Evolutionary conservation across 1,284 basidiomycete genomes (phyloP).

Genomic region (Crepidotus sp.): DNA sequence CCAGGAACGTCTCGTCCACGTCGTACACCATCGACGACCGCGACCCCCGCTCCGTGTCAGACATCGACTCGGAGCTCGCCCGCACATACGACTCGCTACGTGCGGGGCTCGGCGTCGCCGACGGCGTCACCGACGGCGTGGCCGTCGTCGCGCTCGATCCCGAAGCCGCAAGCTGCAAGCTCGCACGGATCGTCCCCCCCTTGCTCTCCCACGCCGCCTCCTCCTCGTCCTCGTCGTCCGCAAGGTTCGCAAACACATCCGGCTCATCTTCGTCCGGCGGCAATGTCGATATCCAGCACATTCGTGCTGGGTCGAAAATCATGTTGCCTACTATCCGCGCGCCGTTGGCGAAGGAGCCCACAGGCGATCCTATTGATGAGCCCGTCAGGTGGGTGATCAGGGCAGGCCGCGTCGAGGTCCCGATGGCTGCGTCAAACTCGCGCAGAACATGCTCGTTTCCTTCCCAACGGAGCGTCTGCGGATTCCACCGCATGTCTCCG

Average conservation of each 20-base stretch:
- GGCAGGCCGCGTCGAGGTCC: constrained; percentile 85
- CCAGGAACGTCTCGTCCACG: constrained; percentile 63
- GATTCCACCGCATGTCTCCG: constrained; percentile 97
- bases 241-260: constrained; percentile 84
- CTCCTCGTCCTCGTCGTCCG: constrained; percentile 74
- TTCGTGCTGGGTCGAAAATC: constrained; percentile 88
- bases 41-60: constrained; percentile 68
- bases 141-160: constrained; percentile 26
- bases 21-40: constrained; percentile 66
- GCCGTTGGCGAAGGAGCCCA: constrained; percentile 66
- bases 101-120: constrained; percentile 48
- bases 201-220: constrained; percentile 52
- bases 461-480: constrained; percentile 83
- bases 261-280: constrained; percentile 87
- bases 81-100: constrained; percentile 38
- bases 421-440: constrained; percentile 80
- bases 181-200: constrained; percentile 70
- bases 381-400: constrained; percentile 88
- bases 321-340: constrained; percentile 91
- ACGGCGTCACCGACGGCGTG: constrained; percentile 24
- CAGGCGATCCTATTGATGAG: constrained; percentile 70
- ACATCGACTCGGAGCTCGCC: constrained; percentile 60
- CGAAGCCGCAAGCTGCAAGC: constrained; percentile 34
- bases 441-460: constrained; percentile 87
- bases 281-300: constrained; percentile 88